Evolutionary conservation across 768 basidiomycete genomes (phyloP).

Genomic region (Tricholoma matsutake): DNA sequence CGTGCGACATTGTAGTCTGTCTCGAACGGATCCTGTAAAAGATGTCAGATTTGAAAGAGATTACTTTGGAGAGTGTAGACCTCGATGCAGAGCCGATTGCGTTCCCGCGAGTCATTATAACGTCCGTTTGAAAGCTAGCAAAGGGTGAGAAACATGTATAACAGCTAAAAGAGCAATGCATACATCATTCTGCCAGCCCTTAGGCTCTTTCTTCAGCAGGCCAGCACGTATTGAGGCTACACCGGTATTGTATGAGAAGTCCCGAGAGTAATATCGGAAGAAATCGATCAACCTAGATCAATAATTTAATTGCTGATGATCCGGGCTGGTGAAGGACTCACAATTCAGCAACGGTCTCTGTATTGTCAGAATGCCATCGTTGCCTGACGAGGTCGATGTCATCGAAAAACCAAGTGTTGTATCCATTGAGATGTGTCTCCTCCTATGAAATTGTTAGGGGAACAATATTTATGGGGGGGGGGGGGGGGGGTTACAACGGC

Average conservation of each 20-base stretch:
- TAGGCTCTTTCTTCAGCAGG: slow-evolving; percentile 82
- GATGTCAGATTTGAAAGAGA: neutral
- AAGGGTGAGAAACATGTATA: too few relatives aligned
- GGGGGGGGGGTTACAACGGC: slow-evolving; percentile 17
- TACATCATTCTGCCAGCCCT: slow-evolving; percentile 95
- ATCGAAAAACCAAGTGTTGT: slow-evolving; percentile 97
- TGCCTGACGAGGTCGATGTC: slow-evolving; percentile 90
- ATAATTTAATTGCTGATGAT: slow-evolving; percentile 4
- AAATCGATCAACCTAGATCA: slow-evolving; percentile 85
- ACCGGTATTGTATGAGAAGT: slow-evolving; percentile 88
- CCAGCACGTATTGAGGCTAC: slow-evolving; percentile 92
- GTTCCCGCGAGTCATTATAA: slow-evolving; percentile 73
- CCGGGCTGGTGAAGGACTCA: slow-evolving; percentile 36
- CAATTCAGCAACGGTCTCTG: slow-evolving; percentile 91
- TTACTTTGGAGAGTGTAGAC: slow-evolving; percentile 37
- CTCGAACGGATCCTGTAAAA: slow-evolving; percentile 88
- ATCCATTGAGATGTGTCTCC: slow-evolving; percentile 74
- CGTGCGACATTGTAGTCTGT: slow-evolving; percentile 94
- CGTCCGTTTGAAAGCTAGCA: slow-evolving; percentile 47
- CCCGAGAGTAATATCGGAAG: slow-evolving; percentile 93
- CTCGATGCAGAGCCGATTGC: slow-evolving; percentile 96
- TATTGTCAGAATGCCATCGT: slow-evolving; percentile 93
- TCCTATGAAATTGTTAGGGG: slow-evolving; percentile 43
- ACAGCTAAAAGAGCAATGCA: slow-evolving; percentile 22
- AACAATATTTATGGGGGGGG: slow-evolving; percentile 5